phyloP scores from a whole-genome alignment of 2,329 filamentous ascomycete genomes.

The Scytalidium lignicola region DNA sequence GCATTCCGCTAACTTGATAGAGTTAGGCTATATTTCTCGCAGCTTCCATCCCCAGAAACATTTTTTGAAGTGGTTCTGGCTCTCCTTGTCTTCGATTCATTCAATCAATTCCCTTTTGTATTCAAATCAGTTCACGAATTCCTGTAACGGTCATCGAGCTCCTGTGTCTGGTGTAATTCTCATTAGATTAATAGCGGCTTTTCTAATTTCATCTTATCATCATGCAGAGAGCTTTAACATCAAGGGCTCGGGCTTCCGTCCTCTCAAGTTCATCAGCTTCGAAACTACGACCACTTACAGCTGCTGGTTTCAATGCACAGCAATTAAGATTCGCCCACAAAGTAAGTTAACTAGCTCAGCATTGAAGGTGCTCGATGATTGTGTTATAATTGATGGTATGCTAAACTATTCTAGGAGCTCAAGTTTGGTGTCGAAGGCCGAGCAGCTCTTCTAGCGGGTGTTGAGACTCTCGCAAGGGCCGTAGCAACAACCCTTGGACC shows the following conservation, averaged over 20 bases:
- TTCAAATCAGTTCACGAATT: not conserved
- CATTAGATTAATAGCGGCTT: constrained; percentile 9
- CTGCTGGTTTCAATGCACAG: constrained; percentile 63
- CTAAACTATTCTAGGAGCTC: constrained; percentile 64
- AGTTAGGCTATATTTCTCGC: not conserved
- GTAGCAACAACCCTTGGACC: constrained; percentile 94
- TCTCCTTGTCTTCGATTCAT: not conserved
- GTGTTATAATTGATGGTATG: constrained; percentile 3
- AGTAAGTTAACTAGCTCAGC: constrained; percentile 46
- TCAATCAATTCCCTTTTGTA: constrained; percentile 1
- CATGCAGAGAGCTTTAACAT: constrained; percentile 95
- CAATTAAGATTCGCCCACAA: constrained; percentile 98
- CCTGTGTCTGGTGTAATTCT: not conserved
- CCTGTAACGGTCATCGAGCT: not conserved
- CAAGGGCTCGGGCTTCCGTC: constrained; percentile 72
- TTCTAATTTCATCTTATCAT: constrained; percentile 34
- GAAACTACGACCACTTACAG: constrained; percentile 53
- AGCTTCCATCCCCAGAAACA: constrained; percentile 2
- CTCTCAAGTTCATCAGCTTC: constrained; percentile 63
- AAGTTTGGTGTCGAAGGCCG: constrained; percentile 97
- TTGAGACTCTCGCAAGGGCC: constrained; percentile 93
- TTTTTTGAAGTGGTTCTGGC: not conserved
- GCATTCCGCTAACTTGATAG: not conserved
- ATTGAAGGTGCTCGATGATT: too few species aligned
- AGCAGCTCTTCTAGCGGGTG: constrained; percentile 83